Evolutionary conservation across 2,329 filamentous ascomycete genomes (phyloP), one percentile per base, ranked within the genome.

Genomic region (Verticillium nubilum): DNA sequence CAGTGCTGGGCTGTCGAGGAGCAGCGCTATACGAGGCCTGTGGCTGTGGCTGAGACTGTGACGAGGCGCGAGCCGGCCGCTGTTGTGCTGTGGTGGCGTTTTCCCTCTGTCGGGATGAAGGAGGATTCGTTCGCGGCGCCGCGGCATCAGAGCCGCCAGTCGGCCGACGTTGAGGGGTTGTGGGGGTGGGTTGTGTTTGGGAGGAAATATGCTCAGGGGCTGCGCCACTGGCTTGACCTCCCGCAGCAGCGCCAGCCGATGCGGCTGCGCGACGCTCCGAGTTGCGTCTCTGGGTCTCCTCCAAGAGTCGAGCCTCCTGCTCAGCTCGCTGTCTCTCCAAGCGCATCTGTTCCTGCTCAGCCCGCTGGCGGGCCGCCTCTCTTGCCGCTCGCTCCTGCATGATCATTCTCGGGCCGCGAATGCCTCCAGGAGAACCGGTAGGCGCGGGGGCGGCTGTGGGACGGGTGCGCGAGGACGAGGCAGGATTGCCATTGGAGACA

Each of bases 341-440:
- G 70, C 77, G 76, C 71, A 74, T 76, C 65, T 86, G 83, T 68
- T 90, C 87, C 52, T 83, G 82, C 69, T 91, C 87, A 52, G 87
- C 87, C 66, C 84, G 82, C 63, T 86, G 83, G 60, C 88, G 80
- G 27, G 88, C 86, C 70, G 83, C 85, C 73, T 96, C 91, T 63
- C 93, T 84, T 64, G 90, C 90, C 59, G 85, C 83, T 59, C 93
- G 87, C 71, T 93, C 88, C 73, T 91, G 87, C 93, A 97, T 96
- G 68, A 98, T 94, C 76, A 94, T 90, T 64, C 90, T 87, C 17
- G 94, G 94, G 35, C 92, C 93, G 66, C 89, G 86, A 62, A 97
- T 90, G 27, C 89, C 87, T 61, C 81, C 80, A 10, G 83, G 83
- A 15, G 83, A 85, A 65, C 80, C 79, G 27, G 80, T 80, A 58